Conservation (phyloP, 1,284 basidiomycete species). For the Lentinus polychrous region DNA sequence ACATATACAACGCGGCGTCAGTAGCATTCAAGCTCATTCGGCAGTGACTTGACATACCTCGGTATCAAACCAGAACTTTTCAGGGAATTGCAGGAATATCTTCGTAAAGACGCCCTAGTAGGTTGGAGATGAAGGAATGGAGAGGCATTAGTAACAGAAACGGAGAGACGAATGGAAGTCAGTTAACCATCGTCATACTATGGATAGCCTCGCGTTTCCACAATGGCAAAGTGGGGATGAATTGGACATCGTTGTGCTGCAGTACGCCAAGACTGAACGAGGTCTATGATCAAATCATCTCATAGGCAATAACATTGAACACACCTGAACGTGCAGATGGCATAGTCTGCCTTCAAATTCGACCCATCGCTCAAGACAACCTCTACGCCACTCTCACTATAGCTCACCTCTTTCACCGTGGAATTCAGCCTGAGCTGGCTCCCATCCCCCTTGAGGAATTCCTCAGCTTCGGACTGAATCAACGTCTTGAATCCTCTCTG, state of each 20-base stretch:
- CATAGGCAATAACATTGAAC: background rate
- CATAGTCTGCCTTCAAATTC: conserved; percentile 42
- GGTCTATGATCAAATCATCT: background rate
- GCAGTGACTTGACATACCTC: conserved; percentile 33
- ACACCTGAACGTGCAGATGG: conserved; percentile 50
- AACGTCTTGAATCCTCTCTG: conserved; percentile 55
- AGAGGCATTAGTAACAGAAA: background rate
- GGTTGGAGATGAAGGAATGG: too few relatives aligned
- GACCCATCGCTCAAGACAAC: conserved; percentile 34
- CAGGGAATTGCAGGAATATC: conserved; percentile 60
- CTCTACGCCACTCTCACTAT: conserved; percentile 35
- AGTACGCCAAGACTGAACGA: conserved; percentile 39
- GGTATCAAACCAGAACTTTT: conserved; percentile 65
- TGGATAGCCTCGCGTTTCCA: conserved; percentile 65
- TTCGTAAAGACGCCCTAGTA: conserved; percentile 60
- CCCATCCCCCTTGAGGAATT: conserved; percentile 34
- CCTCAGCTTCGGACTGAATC: conserved; percentile 46
- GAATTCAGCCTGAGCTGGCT: conserved; percentile 38
- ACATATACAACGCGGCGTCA: background rate
- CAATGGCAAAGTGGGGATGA: conserved; percentile 48
- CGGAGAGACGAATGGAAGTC: too few relatives aligned
- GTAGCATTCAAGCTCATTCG: background rate
- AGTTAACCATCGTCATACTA: conserved; percentile 54
- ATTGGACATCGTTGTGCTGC: conserved; percentile 54
- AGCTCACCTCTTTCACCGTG: conserved; percentile 43